Base-by-base conservation (phyloP, 805 yeast genomes). In the Pichia occidentalis region DNA sequence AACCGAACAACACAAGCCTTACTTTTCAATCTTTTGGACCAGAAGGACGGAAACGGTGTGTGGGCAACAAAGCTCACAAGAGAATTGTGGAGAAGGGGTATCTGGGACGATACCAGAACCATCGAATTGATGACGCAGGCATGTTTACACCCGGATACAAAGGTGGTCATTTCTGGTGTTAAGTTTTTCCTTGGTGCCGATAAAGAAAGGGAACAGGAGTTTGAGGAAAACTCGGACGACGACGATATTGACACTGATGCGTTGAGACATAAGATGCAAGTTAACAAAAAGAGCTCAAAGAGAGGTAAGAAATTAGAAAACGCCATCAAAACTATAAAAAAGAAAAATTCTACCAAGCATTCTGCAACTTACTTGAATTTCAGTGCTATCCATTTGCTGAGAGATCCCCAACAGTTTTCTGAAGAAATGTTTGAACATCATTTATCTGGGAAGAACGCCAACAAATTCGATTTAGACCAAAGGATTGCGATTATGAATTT, bases 51-150 rank as follows among this genome's bases (percentile, higher is more conserved):
- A 28, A 54, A 68, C 30, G 96, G 97, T 25, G 64, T 92, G 18
- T 92, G 97, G 97, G 97, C 97, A 7, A 85, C 97, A 3, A 88
- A 86, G 53, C 65, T 92, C 40, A 87, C 97, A 5, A 75, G 97
- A 56, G 97, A 92, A 60, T 67, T 92, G 36, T 92, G 99, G 99
- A 75, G 95, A 66, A 74, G 97, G 57, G 95, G 95, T 54, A 84
- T 92, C 42, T 92, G 99, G 99, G 97, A 87, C 59, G 99, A 92
- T 59, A 75, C 95, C 0, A 71, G 97, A 52, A 82, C 97, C 0
- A 95, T 92, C n/a, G 98, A 92, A 61, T 77, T 92, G 53, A 88
- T 92, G 97, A 81, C 95, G 2, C 92, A 86, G 51, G 97, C 97
- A 1, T 86, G 97, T 2, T 62, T 85, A 44, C 96, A 87, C 54